phyloP scores from a whole-genome alignment of 306 rosid genomes.

The Cucurbita moschata region DNA sequence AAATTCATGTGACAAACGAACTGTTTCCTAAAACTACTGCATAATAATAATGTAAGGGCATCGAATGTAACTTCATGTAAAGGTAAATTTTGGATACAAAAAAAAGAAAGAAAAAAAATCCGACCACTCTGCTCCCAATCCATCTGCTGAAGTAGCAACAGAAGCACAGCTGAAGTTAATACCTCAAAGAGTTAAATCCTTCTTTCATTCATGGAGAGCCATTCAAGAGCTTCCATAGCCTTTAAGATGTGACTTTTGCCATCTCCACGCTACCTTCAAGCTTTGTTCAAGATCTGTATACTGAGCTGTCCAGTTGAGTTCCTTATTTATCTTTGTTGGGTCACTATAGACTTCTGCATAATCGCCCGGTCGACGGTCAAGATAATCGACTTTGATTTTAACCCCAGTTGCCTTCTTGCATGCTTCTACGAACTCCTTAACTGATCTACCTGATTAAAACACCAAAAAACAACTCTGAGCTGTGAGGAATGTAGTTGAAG shows the following conservation, averaged over 20 bases:
- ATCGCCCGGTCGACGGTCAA: constrained; percentile 76
- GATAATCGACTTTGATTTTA: constrained; percentile 57
- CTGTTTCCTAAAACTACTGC: constrained; percentile 6
- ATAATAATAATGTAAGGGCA: not conserved
- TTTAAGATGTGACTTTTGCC: constrained; percentile 61
- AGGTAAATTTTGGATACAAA: not conserved
- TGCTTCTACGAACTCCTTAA: constrained; percentile 87
- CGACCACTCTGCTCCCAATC: not conserved
- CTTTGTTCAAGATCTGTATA: constrained; percentile 63
- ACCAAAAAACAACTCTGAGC: not conserved
- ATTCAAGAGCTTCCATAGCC: constrained; percentile 38
- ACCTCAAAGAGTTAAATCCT: not conserved
- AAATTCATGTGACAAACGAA: not conserved
- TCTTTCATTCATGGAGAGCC: not conserved
- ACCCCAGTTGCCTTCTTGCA: constrained; percentile 81
- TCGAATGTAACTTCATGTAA: not conserved
- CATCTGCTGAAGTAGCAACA: constrained; percentile 3
- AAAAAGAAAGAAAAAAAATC: not conserved
- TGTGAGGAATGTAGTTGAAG: not conserved
- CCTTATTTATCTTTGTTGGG: constrained; percentile 53
- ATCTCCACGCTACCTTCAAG: constrained; percentile 58
- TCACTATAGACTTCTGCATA: constrained; percentile 82
- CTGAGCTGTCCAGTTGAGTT: constrained; percentile 70
- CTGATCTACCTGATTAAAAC: constrained; percentile 60
- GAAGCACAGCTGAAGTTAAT: not conserved